phyloP scores from a whole-genome alignment of 352 stramenopile genomes.

The Phytophthora idaei region DNA sequence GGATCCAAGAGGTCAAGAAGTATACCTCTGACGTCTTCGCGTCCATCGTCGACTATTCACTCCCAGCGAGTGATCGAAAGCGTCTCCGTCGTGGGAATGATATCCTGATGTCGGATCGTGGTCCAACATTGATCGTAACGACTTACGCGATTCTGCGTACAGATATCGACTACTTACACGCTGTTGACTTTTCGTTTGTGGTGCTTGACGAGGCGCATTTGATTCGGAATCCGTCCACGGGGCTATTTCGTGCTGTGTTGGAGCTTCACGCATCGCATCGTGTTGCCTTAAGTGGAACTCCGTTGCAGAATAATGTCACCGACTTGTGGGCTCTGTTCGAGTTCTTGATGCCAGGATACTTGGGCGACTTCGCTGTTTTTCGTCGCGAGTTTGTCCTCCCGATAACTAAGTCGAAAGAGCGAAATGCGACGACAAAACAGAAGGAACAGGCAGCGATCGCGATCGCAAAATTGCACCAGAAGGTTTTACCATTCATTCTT shows the following conservation, averaged over 20 bases:
- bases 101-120: slow-evolving; percentile 9
- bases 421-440: slow-evolving; percentile 71
- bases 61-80: slow-evolving; percentile 53
- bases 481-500: slow-evolving; percentile 98
- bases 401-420: slow-evolving; percentile 61
- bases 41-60: slow-evolving; percentile 81
- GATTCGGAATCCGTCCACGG: slow-evolving; percentile 95
- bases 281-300: slow-evolving; percentile 96
- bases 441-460: slow-evolving; percentile 83
- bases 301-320: slow-evolving; percentile 97
- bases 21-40: slow-evolving; percentile 79
- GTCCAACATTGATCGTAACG: slow-evolving; percentile 57
- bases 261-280: slow-evolving; percentile 85
- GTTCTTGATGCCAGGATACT: slow-evolving; percentile 98
- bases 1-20: slow-evolving; percentile 90
- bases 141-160: slow-evolving; percentile 90
- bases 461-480: slow-evolving; percentile 94
- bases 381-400: slow-evolving; percentile 66
- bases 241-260: slow-evolving; percentile 85
- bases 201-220: slow-evolving; percentile 98
- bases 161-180: slow-evolving; percentile 68
- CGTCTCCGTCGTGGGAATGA: slow-evolving; percentile 36
- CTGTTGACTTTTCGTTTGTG: slow-evolving; percentile 77
- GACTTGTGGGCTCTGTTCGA: slow-evolving; percentile 98
- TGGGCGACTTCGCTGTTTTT: slow-evolving; percentile 87